Conservation (phyloP, 75 land plant genomes). For the Azolla pinnata region DNA sequence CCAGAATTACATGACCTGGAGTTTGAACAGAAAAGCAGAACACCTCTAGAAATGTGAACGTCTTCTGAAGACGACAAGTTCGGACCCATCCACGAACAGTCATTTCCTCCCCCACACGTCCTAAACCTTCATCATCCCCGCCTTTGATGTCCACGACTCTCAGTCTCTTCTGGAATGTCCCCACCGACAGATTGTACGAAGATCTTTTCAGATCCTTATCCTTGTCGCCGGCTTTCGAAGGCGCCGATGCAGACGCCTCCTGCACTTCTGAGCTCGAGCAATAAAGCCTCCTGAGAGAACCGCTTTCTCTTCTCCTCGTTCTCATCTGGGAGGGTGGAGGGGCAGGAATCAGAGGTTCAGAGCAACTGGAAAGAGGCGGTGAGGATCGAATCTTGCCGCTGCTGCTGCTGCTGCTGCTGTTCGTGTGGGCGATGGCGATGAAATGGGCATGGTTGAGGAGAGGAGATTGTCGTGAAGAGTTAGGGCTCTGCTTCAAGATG, state of each 20-base stretch:
- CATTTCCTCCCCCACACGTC: conserved; percentile 49
- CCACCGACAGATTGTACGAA: not conserved
- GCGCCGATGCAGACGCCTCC: not conserved
- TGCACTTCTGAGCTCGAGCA: not conserved
- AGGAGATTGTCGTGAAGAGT: not conserved
- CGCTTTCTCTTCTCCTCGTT: too few species aligned
- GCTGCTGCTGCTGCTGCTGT: not conserved
- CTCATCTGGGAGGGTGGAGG: too few species aligned
- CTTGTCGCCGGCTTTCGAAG: not conserved
- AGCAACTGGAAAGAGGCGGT: too few species aligned
- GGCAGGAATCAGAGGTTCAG: too few species aligned
- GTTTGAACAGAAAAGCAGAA: not conserved
- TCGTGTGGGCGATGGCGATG: not conserved
- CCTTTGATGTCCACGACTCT: conserved; percentile 66
- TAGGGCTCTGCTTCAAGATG: not conserved
- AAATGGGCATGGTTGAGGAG: not conserved
- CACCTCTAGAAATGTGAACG: conserved; percentile 85
- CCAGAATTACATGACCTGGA: not conserved
- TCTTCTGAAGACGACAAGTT: conserved; percentile 78
- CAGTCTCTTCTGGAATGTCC: conserved; percentile 45
- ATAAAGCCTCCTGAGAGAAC: not conserved
- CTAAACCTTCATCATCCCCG: conserved; percentile 63
- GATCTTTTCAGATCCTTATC: not conserved
- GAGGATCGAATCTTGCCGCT: too few species aligned
- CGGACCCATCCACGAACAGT: conserved; percentile 79